Percentiles rank a stretch among this genome's conserved stretches.
Evolutionary conservation across 169 alveolate genomes (phyloP).

Genomic region (Plasmodium inui): DNA sequence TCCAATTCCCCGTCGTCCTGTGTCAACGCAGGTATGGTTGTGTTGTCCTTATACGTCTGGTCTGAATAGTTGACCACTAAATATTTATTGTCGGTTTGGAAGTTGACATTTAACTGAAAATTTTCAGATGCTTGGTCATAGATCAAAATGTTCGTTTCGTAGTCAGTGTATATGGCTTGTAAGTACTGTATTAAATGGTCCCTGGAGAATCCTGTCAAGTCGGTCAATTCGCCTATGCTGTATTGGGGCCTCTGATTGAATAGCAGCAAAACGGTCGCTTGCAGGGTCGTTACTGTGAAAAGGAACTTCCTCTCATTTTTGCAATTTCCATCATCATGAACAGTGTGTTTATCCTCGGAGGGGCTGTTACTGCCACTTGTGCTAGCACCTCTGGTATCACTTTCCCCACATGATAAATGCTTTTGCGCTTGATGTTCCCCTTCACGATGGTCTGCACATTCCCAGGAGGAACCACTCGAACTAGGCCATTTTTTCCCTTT

Average conservation of each 20-base stretch:
- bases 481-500: not conserved
- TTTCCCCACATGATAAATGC: not conserved
- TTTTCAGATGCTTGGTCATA: slow-evolving; percentile 29
- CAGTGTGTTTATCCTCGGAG: not conserved
- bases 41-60: slow-evolving; percentile 24
- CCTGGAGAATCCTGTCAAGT: slow-evolving; percentile 8
- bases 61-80: slow-evolving; percentile 39
- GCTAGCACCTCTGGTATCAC: not conserved
- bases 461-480: not conserved
- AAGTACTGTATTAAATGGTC: slow-evolving; percentile 41
- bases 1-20: slow-evolving; percentile 38
- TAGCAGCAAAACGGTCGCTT: slow-evolving; percentile 29
- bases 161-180: slow-evolving; percentile 19
- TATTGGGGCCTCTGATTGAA: slow-evolving; percentile 42
- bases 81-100: slow-evolving; percentile 31
- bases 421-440: not conserved
- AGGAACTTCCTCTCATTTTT: slow-evolving; percentile 14
- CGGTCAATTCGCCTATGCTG: slow-evolving; percentile 21
- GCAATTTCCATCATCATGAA: not conserved
- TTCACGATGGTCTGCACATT: not conserved
- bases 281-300: slow-evolving; percentile 44
- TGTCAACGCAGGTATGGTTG: slow-evolving; percentile 31
- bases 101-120: slow-evolving; percentile 29
- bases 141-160: slow-evolving; percentile 43
- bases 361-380: not conserved